Evolutionary conservation across 352 stramenopile genomes (phyloP).

Genomic region (Phytophthora brassicae): DNA sequence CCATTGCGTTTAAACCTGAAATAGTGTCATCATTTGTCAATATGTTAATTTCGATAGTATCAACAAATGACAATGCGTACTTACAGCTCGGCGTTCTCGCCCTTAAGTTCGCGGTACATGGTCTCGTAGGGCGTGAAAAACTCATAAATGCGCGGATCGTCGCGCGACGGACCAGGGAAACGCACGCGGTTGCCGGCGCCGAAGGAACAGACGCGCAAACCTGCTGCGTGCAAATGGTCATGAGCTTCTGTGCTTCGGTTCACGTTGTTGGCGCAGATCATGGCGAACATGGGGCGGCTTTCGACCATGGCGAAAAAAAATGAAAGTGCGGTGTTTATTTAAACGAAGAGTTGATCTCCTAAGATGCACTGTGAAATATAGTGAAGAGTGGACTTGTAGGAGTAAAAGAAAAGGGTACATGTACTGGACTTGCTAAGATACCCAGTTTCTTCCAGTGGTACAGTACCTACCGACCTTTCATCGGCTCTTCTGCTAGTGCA

Average conservation of each 20-base stretch:
- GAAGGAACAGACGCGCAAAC: constrained; percentile 82
- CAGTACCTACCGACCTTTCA: too few species aligned
- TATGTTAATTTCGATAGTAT: not conserved
- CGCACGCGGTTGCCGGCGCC: constrained; percentile 86
- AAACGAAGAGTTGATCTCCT: not conserved
- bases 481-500: too few species aligned
- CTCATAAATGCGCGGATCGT: constrained; percentile 83
- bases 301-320: not conserved
- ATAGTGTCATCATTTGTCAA: constrained; percentile 12
- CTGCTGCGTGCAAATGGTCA: constrained; percentile 76
- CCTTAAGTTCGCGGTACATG: constrained; percentile 86
- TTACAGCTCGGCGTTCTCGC: constrained; percentile 73
- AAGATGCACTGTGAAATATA: not conserved
- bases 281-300: constrained; percentile 71
- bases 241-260: constrained; percentile 90
- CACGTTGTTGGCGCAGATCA: constrained; percentile 91
- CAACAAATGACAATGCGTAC: not conserved
- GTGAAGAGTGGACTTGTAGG: not conserved
- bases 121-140: constrained; percentile 88
- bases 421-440: not conserved
- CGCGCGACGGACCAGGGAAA: constrained; percentile 74
- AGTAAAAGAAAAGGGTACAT: not conserved
- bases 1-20: constrained; percentile 79
- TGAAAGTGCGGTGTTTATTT: too few species aligned
- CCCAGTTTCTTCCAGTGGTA: too few species aligned